Conservation (phyloP, 2,329 filamentous ascomycete species). For the Neopestalotiopsis sp. region DNA sequence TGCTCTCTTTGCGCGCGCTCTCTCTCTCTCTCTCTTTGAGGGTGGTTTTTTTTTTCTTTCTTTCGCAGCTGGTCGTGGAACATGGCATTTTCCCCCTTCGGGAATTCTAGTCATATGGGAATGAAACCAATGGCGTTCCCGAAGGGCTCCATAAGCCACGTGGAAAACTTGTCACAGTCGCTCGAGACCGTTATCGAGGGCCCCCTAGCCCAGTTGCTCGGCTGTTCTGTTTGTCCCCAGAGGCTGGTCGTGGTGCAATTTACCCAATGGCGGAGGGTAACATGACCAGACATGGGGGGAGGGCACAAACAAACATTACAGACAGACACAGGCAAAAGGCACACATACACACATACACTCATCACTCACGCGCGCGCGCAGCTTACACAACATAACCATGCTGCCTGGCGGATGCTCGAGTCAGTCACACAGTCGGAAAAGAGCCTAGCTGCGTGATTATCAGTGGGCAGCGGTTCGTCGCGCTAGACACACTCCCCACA, state of each 20-base stretch:
- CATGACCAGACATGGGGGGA: too few relatives aligned
- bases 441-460: conserved; percentile 1
- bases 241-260: background rate
- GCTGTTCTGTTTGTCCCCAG: background rate
- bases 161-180: conserved; percentile 10
- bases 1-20: too few relatives aligned
- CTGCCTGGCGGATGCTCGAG: background rate
- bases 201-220: background rate
- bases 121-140: conserved; percentile 13
- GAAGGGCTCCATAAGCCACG: conserved; percentile 15
- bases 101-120: background rate
- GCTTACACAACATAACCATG: background rate
- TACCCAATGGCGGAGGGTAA: background rate
- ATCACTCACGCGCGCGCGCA: too few relatives aligned
- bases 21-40: too few relatives aligned
- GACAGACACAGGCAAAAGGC: too few relatives aligned
- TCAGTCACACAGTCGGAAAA: conserved; percentile 4
- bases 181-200: conserved; percentile 8
- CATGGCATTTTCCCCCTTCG: background rate
- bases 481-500: background rate
- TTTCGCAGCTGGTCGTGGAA: too few relatives aligned
- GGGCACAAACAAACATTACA: too few relatives aligned
- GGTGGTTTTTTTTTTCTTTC: background rate
- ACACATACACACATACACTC: too few relatives aligned
- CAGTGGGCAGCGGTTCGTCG: conserved; percentile 1